Percentiles rank a stretch among this genome's conserved stretches.
Conservation (phyloP, 768 basidiomycete genomes). For the Rhodotorula graminis region DNA sequence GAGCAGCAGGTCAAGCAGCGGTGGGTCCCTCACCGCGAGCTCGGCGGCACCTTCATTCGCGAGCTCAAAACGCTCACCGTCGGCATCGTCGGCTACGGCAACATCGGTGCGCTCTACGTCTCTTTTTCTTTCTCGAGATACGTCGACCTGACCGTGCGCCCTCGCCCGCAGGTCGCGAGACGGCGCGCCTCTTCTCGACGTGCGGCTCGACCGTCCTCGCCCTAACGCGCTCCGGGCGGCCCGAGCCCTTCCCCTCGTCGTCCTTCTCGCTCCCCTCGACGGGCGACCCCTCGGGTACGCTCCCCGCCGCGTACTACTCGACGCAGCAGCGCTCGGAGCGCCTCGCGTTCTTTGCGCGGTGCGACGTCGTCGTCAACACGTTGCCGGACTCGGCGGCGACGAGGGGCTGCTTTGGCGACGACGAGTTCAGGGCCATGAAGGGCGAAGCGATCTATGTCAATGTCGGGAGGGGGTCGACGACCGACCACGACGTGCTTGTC, state of each 20-base stretch:
- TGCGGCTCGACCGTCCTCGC: slow-evolving; percentile 11
- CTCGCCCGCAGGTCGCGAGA: slow-evolving; percentile 12
- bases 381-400: background rate
- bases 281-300: slow-evolving; percentile 1
- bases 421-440: slow-evolving; percentile 30
- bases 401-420: background rate
- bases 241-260: background rate
- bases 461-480: slow-evolving; percentile 47
- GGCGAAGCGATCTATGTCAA: slow-evolving; percentile 46
- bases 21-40: background rate
- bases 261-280: slow-evolving; percentile 2
- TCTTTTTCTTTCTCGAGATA: too few relatives aligned
- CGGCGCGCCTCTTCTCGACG: slow-evolving; percentile 6
- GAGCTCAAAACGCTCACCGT: background rate
- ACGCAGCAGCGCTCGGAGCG: background rate
- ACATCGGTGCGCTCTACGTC: slow-evolving; percentile 2
- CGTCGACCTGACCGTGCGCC: too few relatives aligned
- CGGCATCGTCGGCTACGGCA: slow-evolving; percentile 8
- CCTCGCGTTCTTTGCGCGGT: background rate
- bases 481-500: slow-evolving; percentile 24
- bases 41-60: slow-evolving; percentile 1
- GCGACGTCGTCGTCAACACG: slow-evolving; percentile 18
- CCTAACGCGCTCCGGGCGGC: background rate
- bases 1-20: background rate
- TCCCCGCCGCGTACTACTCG: background rate